Base-by-base conservation (phyloP, 2,329 filamentous ascomycete genomes). In the Trichophyton benhamiae region DNA sequence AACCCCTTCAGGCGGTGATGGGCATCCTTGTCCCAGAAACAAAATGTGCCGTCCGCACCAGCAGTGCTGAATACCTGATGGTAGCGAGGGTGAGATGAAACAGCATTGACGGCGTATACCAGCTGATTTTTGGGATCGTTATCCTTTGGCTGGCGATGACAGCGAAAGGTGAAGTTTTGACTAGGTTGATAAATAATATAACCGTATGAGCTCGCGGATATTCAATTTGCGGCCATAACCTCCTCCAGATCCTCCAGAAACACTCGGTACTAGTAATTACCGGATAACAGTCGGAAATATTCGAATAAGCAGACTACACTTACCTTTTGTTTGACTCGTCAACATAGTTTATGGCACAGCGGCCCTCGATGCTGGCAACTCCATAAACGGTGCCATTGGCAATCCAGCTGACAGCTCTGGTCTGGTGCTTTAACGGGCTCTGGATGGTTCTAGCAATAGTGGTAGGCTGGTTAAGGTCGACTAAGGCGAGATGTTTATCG, bases 141-240 rank as follows among this genome's bases (percentile, higher is more conserved):
- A 60, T 85, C 77, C 1, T 88, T 84, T 5, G 84, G 83, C 68
- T 95, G 89, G 63, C 94, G 91, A 75, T 99, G 94, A 76, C 94
- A 99, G 77, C 97, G 97, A 85, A 99, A 99, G 46, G 89, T 95
- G 80, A 99, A 99, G 79, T 99, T 97, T 70, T 86, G 88, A 69
- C 86, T 83, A 3, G 87, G 78, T 53, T 13, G 33, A 38, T 38
- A 38, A 38, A 38, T 38, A 38, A 38, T 13, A 38, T 38, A 38
- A 38, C 33, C 33, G 11, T 38, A 38, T 38, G 33, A 38, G 33
- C 33, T 13, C 3, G 33, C 13, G 33, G 33, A 13, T 38, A 38
- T 38, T 3, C 33, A 38, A 38, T 38, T 30, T 38, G 9, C 33
- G 3, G 11, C 4, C 7, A 38, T 38, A 38, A 13, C 33, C 33